Conservation (phyloP, 2,329 filamentous ascomycete species). For the Raffaelea ambrosiae region DNA sequence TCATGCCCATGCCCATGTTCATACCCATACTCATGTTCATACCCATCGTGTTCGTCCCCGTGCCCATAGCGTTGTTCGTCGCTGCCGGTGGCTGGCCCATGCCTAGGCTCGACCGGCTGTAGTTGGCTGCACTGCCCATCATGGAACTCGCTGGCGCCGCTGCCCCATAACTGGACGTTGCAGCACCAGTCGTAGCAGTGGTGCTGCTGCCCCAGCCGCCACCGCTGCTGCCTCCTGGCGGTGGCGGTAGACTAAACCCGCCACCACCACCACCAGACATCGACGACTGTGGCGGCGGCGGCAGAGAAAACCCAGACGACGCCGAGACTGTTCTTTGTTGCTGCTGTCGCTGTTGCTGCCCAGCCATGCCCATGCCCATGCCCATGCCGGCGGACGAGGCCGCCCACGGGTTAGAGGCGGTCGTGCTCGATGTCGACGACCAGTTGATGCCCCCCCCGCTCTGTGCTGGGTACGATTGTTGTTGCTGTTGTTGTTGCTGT, state of each 20-base stretch:
- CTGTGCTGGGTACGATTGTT: not conserved
- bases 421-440: slow-evolving; percentile 30
- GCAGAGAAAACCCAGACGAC: slow-evolving; percentile 36
- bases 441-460: slow-evolving; percentile 40
- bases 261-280: not conserved
- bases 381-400: slow-evolving; percentile 11
- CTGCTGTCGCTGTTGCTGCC: not conserved
- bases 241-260: not conserved
- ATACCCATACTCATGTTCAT: slow-evolving; percentile 19
- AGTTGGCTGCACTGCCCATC: slow-evolving; percentile 1
- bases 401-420: slow-evolving; percentile 38
- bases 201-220: slow-evolving; percentile 15
- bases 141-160: slow-evolving; percentile 3
- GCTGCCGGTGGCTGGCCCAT: slow-evolving; percentile 9
- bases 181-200: too few relatives aligned
- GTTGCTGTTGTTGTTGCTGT: slow-evolving; percentile 13
- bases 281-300: slow-evolving; percentile 29
- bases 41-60: slow-evolving; percentile 8
- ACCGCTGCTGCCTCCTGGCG: slow-evolving; percentile 17
- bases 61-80: not conserved
- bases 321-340: slow-evolving; percentile 8
- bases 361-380: too few relatives aligned
- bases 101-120: slow-evolving; percentile 4
- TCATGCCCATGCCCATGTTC: slow-evolving; percentile 15
- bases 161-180: too few relatives aligned